Conservation (phyloP, 148 eudicot species). For the Vaccinium darrowii region DNA sequence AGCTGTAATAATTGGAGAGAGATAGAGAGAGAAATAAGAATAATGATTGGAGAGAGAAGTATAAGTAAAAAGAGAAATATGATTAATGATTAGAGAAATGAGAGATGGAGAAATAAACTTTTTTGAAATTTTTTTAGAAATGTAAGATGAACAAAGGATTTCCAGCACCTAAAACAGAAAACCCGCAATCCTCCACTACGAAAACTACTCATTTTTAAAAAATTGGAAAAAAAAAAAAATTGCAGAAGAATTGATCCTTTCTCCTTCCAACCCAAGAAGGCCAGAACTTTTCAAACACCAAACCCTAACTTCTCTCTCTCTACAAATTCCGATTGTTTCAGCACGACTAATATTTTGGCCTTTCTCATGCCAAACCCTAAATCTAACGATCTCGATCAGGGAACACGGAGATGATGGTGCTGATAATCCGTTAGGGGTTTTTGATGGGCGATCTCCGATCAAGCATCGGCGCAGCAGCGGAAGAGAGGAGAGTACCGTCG, state of each 20-base stretch:
- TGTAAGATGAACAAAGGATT: too few relatives aligned
- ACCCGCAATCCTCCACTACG: too few relatives aligned
- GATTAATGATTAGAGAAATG: too few relatives aligned
- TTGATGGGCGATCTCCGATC: slow-evolving; percentile 48
- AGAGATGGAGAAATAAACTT: too few relatives aligned
- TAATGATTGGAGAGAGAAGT: too few relatives aligned
- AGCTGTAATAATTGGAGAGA: too few relatives aligned
- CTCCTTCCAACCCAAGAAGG: not conserved
- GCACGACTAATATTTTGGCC: not conserved
- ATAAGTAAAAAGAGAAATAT: too few relatives aligned
- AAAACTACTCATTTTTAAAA: too few relatives aligned
- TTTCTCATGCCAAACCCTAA: not conserved
- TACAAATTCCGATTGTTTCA: not conserved
- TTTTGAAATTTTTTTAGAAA: too few relatives aligned
- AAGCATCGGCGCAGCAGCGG: slow-evolving; percentile 38
- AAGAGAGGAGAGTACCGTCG: slow-evolving; percentile 29
- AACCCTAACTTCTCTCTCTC: not conserved
- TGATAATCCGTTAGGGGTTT: not conserved
- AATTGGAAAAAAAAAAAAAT: too few relatives aligned
- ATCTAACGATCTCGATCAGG: not conserved
- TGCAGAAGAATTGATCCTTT: slow-evolving; percentile 1
- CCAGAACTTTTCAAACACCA: not conserved
- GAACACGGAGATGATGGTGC: not conserved
- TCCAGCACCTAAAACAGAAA: too few relatives aligned
- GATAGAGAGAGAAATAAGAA: too few relatives aligned